Evolutionary conservation across 2,329 filamentous ascomycete species (phyloP), one percentile per base, ranked within the genome.

Genomic region (Fonsecaea multimorphosa): DNA sequence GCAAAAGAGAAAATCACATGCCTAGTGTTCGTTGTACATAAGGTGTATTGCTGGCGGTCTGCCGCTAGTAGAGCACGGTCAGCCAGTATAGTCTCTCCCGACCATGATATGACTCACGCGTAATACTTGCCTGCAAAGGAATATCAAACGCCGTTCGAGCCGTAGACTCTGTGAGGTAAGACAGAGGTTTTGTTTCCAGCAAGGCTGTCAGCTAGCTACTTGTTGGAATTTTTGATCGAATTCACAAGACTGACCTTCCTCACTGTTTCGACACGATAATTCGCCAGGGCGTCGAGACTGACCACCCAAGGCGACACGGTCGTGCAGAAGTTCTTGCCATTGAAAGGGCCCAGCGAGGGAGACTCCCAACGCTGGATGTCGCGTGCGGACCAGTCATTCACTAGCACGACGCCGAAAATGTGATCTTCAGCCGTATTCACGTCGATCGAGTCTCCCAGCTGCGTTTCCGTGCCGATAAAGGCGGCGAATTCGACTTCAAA

Each of bases 401-500:
- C 85, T 62, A 95, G 78, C 0, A 94, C 91, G 24, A 92, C 83
- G 8, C 91, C 91, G 73, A 95, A 95, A 31, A 95, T 83, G 72
- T 88, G 83, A 22, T 91, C 84, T 57, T 89, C 86, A 0, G 91
- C 91, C 46, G 88, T 78, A 1, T 80, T 78, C 24, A 93, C 84
- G 0, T 81, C 76, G 24, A 94, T 82, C 0, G 87, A 83, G 58
- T 84, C 78, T 3, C 91, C 90, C 72, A 91, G 80, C 0, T 82
- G 76, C 72, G 89, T 92, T 0, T 83, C 80, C 57, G 78, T 84
- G 74, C 86, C 86, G 8, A 94, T 83, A 72, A 94, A 90, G 49
- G 87, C 90, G 1, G 89, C 91, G n/a, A 95, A 78, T 76, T 95
- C 91, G 1, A 95, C 82, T 77, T 95, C 91, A 38, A 93, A 87